Evolutionary conservation across 1,139 yeast species (phyloP), one percentile per base, ranked within the genome.

Genomic region (Saccharomyces hybrid): DNA sequence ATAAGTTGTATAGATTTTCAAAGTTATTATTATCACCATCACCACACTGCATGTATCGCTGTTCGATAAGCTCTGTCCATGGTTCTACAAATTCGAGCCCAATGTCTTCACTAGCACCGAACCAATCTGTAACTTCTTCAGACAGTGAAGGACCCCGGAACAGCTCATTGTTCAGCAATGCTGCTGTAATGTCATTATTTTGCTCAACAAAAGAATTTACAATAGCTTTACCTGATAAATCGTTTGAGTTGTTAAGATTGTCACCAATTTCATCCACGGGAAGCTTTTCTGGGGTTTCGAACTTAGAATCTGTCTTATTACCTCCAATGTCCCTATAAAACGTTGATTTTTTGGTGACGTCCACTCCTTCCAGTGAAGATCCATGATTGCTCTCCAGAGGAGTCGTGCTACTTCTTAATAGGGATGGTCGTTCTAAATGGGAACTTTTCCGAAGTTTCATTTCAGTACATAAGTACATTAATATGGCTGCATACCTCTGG

Each of bases 1-100:
- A 52, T 38, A 42, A 46, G 23, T 50, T 50, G 14, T 42, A 51
- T 31, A 59, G n/a, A 3, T 58, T 57, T 8, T 54, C 57, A 14
- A 59, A 56, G 7, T 50, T 50, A 27, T 53, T 52, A 26, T 51
- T 32, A 34, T 34, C 42, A 13, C 34, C 51, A 46, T 50, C 55
- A 2, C 57, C 58, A 50, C 56, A 57, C 38, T 61, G 63, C 44
- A 62, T 50, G 47, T 61, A 65, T 25, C 58, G 72, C 60, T 84
- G 88, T 66, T 88, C 96, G 52, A 88, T 80, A 78, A 86, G 85
- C 66, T 86, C 91, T 7, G 95, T 86, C 83, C 95, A 85, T 2
- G 95, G 95, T 48, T 87, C 96, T 34, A 88, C 96, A 63, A 88
- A 88, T 57, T 88, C 95, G 54, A 88, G 75, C 20, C 96, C 96